Conservation (phyloP, 192 early-diverging fungal species). For the Kickxella alabastrina region DNA sequence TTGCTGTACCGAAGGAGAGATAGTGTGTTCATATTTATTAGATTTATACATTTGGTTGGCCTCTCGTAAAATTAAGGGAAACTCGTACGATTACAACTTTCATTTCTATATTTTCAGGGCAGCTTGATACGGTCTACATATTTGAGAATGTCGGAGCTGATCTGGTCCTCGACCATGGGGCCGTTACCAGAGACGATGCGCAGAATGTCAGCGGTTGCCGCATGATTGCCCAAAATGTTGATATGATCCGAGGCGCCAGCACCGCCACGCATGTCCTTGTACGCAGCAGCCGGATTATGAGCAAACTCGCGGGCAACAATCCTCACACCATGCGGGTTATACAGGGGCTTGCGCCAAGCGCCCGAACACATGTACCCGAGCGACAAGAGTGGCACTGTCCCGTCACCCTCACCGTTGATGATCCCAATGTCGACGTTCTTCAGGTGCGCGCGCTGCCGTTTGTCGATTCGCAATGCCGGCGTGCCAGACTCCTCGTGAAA, state of each 20-base stretch:
- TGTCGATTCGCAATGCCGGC: constrained; percentile 32
- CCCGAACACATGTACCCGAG: constrained; percentile 83
- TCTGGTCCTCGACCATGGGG: constrained; percentile 26
- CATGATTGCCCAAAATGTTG: constrained; percentile 80
- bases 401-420: constrained; percentile 75
- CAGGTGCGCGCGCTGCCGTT: constrained; percentile 24
- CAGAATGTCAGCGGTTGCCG: constrained; percentile 59
- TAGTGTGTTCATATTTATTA: too few relatives aligned
- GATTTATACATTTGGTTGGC: too few relatives aligned
- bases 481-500: constrained; percentile 23
- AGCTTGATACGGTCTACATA: constrained; percentile 39
- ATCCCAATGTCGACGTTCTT: constrained; percentile 58
- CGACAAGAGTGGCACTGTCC: constrained; percentile 82
- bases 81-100: too few relatives aligned
- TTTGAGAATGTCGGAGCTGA: constrained; percentile 47
- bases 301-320: constrained; percentile 71
- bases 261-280: constrained; percentile 70
- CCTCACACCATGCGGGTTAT: constrained; percentile 72
- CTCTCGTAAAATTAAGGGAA: too few relatives aligned
- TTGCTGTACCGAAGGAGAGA: too few relatives aligned
- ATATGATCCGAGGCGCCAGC: constrained; percentile 78
- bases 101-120: constrained; percentile 7
- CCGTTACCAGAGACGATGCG: constrained; percentile 53
- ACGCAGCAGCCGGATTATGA: constrained; percentile 54
- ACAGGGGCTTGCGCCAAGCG: constrained; percentile 77